A percentile compares a stretch with the other conserved stretches of the same genome.
Conservation (phyloP, 1,284 basidiomycete species). For the Cryptococcus depauperatus region DNA sequence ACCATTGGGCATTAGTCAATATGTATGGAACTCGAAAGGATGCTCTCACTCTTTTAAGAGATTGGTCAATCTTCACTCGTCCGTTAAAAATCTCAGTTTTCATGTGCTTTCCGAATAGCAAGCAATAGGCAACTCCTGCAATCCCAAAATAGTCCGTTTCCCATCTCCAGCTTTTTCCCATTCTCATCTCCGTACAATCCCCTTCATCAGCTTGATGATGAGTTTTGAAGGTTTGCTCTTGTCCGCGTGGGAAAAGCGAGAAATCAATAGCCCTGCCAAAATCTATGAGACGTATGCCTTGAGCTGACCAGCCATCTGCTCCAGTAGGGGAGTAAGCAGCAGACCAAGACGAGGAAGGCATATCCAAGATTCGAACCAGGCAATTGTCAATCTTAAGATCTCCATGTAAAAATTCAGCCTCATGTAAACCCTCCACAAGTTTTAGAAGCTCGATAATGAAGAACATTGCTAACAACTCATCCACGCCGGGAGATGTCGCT, state of each 20-base stretch:
- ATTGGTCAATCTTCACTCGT: slow-evolving; percentile 59
- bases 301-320: slow-evolving; percentile 70
- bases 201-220: slow-evolving; percentile 81
- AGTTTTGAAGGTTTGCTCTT: slow-evolving; percentile 64
- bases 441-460: slow-evolving; percentile 86
- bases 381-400: slow-evolving; percentile 99
- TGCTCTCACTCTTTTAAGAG: slow-evolving; percentile 62
- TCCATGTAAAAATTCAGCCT: slow-evolving; percentile 80
- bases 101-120: slow-evolving; percentile 94
- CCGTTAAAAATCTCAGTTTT: slow-evolving; percentile 49
- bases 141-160: slow-evolving; percentile 95
- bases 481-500: slow-evolving; percentile 51
- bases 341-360: slow-evolving; percentile 66
- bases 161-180: slow-evolving; percentile 77
- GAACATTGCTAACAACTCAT: slow-evolving; percentile 91
- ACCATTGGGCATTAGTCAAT: not conserved
- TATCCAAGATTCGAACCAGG: slow-evolving; percentile 76
- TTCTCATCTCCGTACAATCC: slow-evolving; percentile 85
- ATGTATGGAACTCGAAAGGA: not conserved
- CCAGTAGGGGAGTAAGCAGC: slow-evolving; percentile 67
- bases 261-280: slow-evolving; percentile 92
- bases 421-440: slow-evolving; percentile 73
- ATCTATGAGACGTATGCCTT: slow-evolving; percentile 90
- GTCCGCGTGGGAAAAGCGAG: slow-evolving; percentile 59
- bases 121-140: slow-evolving; percentile 84